Percentiles rank a stretch among this genome's conserved stretches.
Conservation (phyloP, 2,329 filamentous ascomycete species). For the Cladosporium velox region DNA sequence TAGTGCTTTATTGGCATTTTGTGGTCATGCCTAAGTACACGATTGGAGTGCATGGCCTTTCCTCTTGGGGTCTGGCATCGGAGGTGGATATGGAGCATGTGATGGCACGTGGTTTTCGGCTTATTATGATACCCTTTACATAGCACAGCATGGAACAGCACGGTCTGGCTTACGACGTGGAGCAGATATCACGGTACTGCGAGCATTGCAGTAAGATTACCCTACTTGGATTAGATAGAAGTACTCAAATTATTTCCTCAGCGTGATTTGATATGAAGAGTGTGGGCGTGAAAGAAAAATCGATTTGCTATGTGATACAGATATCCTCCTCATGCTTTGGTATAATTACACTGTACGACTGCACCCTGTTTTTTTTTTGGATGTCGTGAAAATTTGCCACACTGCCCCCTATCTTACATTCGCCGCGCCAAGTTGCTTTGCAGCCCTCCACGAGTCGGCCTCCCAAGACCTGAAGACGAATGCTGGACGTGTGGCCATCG, state of each 20-base stretch:
- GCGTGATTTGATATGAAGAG: not conserved
- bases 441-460: not conserved
- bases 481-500: not conserved
- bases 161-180: not conserved
- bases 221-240: not conserved
- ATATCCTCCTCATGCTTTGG: not conserved
- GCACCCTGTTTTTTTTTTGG: not conserved
- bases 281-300: not conserved
- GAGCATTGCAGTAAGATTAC: not conserved
- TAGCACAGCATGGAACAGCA: not conserved
- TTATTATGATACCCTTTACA: conserved; percentile 12
- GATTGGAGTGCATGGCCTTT: not conserved
- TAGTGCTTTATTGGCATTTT: not conserved
- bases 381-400: not conserved
- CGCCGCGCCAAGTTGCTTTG: not conserved
- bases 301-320: not conserved
- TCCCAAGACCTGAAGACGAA: not conserved
- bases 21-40: not conserved
- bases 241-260: not conserved
- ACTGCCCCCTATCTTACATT: not conserved
- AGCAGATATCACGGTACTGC: conserved; percentile 8
- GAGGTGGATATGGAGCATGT: not conserved
- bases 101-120: not conserved
- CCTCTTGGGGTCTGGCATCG: not conserved
- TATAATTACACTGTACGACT: not conserved